Conservation (phyloP, 768 basidiomycete species). For the Crepidotus variabilis region DNA sequence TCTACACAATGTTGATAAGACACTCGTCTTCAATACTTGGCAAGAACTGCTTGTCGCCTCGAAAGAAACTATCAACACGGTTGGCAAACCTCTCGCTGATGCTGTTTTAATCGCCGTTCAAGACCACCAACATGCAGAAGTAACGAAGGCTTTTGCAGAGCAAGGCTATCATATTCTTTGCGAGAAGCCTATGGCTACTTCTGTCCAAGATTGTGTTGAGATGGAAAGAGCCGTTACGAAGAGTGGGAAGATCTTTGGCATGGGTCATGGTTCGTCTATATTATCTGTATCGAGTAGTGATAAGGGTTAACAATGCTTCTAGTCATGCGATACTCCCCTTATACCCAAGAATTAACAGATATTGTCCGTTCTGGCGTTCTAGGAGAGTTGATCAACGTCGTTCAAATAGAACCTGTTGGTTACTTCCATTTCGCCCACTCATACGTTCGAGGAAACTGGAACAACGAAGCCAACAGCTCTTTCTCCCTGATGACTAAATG, state of each 20-base stretch:
- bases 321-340: slow-evolving; percentile 90
- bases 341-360: slow-evolving; percentile 65
- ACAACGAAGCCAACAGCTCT: slow-evolving; percentile 59
- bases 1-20: slow-evolving; percentile 56
- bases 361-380: slow-evolving; percentile 67
- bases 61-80: slow-evolving; percentile 54
- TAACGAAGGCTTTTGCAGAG: slow-evolving; percentile 67
- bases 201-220: slow-evolving; percentile 62
- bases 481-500: slow-evolving; percentile 89
- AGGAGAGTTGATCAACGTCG: slow-evolving; percentile 77
- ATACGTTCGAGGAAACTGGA: slow-evolving; percentile 83
- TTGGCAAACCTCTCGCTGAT: slow-evolving; percentile 74
- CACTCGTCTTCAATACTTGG: slow-evolving; percentile 71
- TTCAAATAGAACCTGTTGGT: slow-evolving; percentile 84
- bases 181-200: slow-evolving; percentile 91
- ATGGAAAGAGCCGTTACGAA: slow-evolving; percentile 73
- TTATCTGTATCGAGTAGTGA: not conserved
- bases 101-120: slow-evolving; percentile 80
- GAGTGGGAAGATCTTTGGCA: slow-evolving; percentile 73
- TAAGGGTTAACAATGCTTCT: not conserved
- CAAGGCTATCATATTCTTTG: slow-evolving; percentile 89
- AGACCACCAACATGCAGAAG: slow-evolving; percentile 74
- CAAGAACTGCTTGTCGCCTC: slow-evolving; percentile 68
- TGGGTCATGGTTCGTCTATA: slow-evolving; percentile 72
- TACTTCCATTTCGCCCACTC: slow-evolving; percentile 90